Evolutionary conservation across 352 stramenopile genomes (phyloP).

Genomic region (Blastocystis sp.): DNA sequence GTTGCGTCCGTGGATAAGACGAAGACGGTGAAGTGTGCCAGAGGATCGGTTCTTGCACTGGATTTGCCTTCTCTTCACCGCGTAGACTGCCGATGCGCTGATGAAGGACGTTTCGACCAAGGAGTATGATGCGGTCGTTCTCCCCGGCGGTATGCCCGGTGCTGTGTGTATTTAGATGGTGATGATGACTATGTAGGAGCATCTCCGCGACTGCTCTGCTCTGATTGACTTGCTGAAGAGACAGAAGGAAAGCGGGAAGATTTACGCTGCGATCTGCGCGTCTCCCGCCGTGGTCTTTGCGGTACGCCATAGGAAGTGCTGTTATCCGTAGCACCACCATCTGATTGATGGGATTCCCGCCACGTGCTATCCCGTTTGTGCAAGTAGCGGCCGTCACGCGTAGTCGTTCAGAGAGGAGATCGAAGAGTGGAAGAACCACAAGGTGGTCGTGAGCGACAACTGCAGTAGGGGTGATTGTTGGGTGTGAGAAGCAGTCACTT

Average conservation of each 20-base stretch:
- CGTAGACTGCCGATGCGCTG: conserved; percentile 74
- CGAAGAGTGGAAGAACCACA: conserved; percentile 40
- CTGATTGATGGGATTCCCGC: conserved; percentile 72
- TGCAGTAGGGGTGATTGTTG: conserved; percentile 12
- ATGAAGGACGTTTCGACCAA: conserved; percentile 75
- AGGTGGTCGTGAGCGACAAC: conserved; percentile 71
- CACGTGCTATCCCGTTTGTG: conserved; percentile 73
- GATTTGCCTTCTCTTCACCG: conserved; percentile 68
- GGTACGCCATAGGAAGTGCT: not conserved
- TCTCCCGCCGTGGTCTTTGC: conserved; percentile 75
- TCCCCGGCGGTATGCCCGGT: conserved; percentile 70
- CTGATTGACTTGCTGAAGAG: conserved; percentile 72
- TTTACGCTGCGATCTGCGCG: conserved; percentile 75
- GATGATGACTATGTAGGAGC: not conserved
- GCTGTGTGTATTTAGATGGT: conserved; percentile 25
- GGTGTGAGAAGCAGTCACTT: conserved; percentile 71
- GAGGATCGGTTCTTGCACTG: conserved; percentile 13
- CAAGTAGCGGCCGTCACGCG: not conserved
- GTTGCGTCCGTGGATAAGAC: conserved; percentile 76
- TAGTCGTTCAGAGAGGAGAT: conserved; percentile 28
- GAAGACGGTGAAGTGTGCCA: conserved; percentile 52
- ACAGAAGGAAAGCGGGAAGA: conserved; percentile 71
- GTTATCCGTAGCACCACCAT: conserved; percentile 69
- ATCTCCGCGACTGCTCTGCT: conserved; percentile 71
- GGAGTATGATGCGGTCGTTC: conserved; percentile 74